Evolutionary conservation across 495 filamentous ascomycete species (phyloP), one percentile per base, ranked within the genome.

Genomic region (Aspergillus panamensis): DNA sequence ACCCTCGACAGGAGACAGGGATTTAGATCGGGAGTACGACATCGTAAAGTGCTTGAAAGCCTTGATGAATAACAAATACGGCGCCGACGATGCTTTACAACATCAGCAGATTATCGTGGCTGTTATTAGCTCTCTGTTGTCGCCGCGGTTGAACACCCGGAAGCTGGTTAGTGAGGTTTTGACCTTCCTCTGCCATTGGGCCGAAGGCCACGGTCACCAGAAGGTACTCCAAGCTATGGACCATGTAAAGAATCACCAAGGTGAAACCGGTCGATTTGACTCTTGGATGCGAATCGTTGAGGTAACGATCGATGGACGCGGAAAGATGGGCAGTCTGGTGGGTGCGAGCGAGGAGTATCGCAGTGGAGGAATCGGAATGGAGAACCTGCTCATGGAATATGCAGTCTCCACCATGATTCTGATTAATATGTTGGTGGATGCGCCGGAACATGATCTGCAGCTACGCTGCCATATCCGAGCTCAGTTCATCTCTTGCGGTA

Each of bases 251-350:
- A 84, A 80, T 61, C 83, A 91, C 62, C 87, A 96, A 65, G 87
- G 87, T 42, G 94, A 98, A 70, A 97, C 94, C 66, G 94, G 94
- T 32, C 87, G 95, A 14, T 98, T 98, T 66, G 94, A 98, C 75
- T 87, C 95, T 14, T 98, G 94, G 94, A 96, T 98, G 90, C 89
- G 94, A 30, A 91, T 96, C 47, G 93, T 97, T 37, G 94, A 98
- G 72, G 95, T 98, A 52, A 96, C 94, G 9, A 86, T 96, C 50
- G 94, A 98, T 73, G 94, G 94, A 30, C 86, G 94, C 57, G 94
- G 94, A 40, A 98, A 98, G 81, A 96, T 98, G 89, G 94, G 94
- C 55, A 96, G 90, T 74, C 81, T 97, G 59, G 94, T 98, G 25
- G 94, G 94, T 48, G 94, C 94, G 7, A 96, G 91, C 63, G 95